Evolutionary conservation across 2,329 filamentous ascomycete species (phyloP), one percentile per base, ranked within the genome.

Genomic region (Coniochaeta prunicola): DNA sequence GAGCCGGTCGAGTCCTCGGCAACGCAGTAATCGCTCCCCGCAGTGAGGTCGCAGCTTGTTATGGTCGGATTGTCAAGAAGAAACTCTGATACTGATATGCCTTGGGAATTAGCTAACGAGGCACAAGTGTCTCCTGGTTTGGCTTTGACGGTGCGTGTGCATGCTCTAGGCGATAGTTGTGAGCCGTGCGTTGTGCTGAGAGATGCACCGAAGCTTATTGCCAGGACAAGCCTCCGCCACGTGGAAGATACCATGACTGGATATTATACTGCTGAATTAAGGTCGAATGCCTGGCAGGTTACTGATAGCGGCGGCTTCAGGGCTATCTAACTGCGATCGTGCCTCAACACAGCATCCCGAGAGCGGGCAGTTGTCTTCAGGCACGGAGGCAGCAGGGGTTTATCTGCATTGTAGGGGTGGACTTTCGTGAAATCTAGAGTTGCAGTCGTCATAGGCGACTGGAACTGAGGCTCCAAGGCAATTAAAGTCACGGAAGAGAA

Each of bases 71-170:
- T 56, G 54, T 56, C 54, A 8, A 56, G 54, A 17, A 56, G 54
- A 19, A 56, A 56, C 34, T 56, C 26, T 10, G 54, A 56, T 33
- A 56, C 54, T 19, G 54, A 33, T 6, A 42, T 56, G 19, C 36
- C 36, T 13, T 56, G 54, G 34, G 33, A 3, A 6, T 30, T 30
- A 2, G 54, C n/a, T 28, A 56, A 21, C 12, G 54, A 56, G 19
- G 54, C 54, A 34, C 54, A 56, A 26, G 54, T 56, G 36, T 56
- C 54, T 26, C 54, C 54, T 33, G 26, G 21, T 42, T 56, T 40
- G 7, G 54, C 54, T 19, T 56, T 56, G 33, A 40, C 33, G 17
- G 54, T 56, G 8, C 36, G 21, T 13, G 34, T 42, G 54, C 54
- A 56, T 15, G 54, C 54, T 42, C 54, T 38, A n/a, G 34, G 13